These are phyloP conservation scores for Buddleja alternifolia DNA, from an alignment of 257 asterid species.

Conservation along the genomic window DNA sequence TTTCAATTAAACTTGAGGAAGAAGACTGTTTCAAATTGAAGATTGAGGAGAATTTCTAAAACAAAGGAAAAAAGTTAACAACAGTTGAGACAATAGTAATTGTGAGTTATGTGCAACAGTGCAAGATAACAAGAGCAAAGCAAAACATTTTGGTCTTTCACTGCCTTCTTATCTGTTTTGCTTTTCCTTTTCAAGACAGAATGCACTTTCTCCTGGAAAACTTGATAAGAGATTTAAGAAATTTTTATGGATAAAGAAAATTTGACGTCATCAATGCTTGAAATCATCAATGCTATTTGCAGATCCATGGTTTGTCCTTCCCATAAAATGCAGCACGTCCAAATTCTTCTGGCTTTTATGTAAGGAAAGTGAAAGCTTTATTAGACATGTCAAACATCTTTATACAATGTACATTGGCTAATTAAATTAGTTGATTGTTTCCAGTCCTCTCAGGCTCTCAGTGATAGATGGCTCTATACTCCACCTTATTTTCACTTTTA, in stretches of 20 bases:
- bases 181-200: neutral
- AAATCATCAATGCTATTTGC: neutral
- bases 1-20: conserved; percentile 20
- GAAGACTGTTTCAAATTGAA: conserved; percentile 7
- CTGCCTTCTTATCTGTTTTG: neutral
- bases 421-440: neutral
- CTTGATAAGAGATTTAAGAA: neutral
- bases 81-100: neutral
- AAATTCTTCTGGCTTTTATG: neutral
- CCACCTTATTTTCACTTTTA: no score
- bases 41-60: neutral
- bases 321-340: conserved; percentile 3
- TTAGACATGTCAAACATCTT: neutral
- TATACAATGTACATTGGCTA: neutral
- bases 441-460: neutral
- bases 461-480: neutral
- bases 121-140: conserved; percentile 4
- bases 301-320: neutral
- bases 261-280: neutral
- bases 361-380: neutral
- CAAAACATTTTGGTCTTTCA: neutral
- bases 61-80: neutral
- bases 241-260: neutral
- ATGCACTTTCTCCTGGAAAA: neutral
- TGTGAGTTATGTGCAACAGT: neutral